Evolutionary conservation across 1,139 yeast genomes (phyloP).

Genomic region (Diutina sp.): DNA sequence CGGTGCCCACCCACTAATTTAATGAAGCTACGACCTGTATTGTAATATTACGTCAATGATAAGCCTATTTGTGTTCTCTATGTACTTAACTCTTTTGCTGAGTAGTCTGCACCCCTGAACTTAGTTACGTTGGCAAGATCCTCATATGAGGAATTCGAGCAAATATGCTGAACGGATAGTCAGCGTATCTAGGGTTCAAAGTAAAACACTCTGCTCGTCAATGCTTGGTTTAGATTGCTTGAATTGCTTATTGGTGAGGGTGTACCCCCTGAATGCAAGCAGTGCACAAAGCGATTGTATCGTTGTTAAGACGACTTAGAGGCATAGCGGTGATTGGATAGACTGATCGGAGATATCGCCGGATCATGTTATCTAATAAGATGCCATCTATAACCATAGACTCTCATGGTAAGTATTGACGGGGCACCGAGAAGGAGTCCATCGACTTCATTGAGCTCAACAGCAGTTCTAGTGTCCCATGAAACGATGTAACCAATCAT

Average conservation of each 20-base stretch:
- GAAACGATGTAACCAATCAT: too few relatives aligned
- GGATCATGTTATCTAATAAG: neutral
- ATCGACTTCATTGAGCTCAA: too few relatives aligned
- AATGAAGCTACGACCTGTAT: neutral
- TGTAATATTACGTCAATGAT: neutral
- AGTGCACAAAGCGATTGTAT: neutral
- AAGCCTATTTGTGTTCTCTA: neutral
- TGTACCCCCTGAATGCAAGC: neutral
- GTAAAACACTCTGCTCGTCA: too few relatives aligned
- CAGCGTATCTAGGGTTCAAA: too few relatives aligned
- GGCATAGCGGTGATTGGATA: neutral
- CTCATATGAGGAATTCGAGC: too few relatives aligned
- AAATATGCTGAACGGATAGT: too few relatives aligned
- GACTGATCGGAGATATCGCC: neutral
- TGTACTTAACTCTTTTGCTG: neutral
- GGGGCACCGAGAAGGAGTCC: neutral
- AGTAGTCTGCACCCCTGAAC: neutral
- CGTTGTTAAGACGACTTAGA: neutral
- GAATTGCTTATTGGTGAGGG: too few relatives aligned
- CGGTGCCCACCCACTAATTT: neutral
- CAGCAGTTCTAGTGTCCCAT: too few relatives aligned
- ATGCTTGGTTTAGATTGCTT: too few relatives aligned
- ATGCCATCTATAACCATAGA: neutral
- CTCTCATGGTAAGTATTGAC: neutral
- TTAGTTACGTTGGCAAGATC: neutral